Conservation (phyloP, 352 stramenopile species). For the Thraustotheca clavata region DNA sequence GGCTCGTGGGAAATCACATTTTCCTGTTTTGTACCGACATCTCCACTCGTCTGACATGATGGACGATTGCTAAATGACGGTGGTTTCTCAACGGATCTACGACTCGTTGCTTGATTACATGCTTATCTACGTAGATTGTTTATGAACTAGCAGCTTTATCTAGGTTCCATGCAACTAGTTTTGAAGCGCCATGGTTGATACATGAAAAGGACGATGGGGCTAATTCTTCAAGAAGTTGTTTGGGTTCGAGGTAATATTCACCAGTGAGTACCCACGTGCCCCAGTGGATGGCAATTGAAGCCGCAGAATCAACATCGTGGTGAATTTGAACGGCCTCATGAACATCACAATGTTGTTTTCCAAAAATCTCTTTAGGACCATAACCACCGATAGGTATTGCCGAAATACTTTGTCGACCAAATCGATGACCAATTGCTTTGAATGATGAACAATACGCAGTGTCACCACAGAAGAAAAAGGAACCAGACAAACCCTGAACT, state of each 20-base stretch:
- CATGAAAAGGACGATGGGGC: neutral
- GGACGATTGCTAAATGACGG: neutral
- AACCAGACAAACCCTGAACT: constrained; percentile 7
- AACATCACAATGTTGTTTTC: constrained; percentile 38
- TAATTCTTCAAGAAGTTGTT: neutral
- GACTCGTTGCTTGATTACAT: neutral
- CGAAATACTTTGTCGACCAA: constrained; percentile 50
- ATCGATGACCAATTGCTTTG: constrained; percentile 36
- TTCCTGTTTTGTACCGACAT: constrained; percentile 77
- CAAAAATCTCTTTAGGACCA: constrained; percentile 44
- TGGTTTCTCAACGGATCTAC: no score
- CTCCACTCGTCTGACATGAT: neutral
- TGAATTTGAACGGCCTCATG: constrained; percentile 47
- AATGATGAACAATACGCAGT: constrained; percentile 40
- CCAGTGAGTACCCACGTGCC: constrained; percentile 30
- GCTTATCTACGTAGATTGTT: neutral
- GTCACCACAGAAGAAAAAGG: constrained; percentile 44
- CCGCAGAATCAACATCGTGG: constrained; percentile 29
- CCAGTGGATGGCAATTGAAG: constrained; percentile 53
- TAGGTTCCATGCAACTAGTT: neutral
- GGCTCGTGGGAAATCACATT: constrained; percentile 55
- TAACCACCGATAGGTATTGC: constrained; percentile 69
- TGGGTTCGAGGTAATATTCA: constrained; percentile 19
- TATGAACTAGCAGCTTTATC: no score
- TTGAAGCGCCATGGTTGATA: neutral